Evolutionary conservation across 257 asterid species (phyloP).

Genomic region (Osmanthus fragrans): DNA sequence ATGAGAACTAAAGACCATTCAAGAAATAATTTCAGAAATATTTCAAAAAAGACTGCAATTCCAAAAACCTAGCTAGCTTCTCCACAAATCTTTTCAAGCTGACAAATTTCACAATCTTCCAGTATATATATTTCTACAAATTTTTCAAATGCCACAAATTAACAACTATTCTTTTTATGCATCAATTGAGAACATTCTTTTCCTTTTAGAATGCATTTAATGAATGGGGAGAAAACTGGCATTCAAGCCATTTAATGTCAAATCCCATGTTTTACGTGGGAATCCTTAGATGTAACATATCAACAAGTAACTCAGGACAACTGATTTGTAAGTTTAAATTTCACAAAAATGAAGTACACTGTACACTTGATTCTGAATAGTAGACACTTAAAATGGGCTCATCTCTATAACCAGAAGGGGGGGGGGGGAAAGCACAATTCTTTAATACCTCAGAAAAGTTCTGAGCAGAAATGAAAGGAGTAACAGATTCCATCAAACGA

Average conservation of each 20-base stretch:
- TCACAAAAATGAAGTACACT: slow-evolving; percentile 8
- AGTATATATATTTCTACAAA: slow-evolving; percentile 9
- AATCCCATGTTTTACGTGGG: slow-evolving; percentile 20
- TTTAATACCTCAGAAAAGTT: slow-evolving; percentile 53
- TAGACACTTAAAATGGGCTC: slow-evolving; percentile 15
- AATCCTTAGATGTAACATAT: slow-evolving; percentile 1
- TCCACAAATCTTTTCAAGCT: background rate
- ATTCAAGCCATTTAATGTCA: slow-evolving; percentile 17
- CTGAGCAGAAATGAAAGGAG: slow-evolving; percentile 53
- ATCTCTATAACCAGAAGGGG: too few species aligned
- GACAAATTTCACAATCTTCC: slow-evolving; percentile 4
- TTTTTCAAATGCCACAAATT: background rate
- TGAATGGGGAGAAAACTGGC: slow-evolving; percentile 8
- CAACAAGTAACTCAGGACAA: slow-evolving; percentile 5
- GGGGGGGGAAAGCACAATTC: background rate
- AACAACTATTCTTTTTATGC: slow-evolving; percentile 3
- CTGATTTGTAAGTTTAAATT: background rate
- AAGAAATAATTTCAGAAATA: slow-evolving; percentile 8
- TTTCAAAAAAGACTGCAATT: background rate
- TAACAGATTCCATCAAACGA: slow-evolving; percentile 65
- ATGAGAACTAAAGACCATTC: background rate
- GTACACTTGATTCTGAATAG: slow-evolving; percentile 8
- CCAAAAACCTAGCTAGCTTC: background rate
- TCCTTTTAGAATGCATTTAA: slow-evolving; percentile 18
- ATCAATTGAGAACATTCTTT: slow-evolving; percentile 13